Evolutionary conservation across 257 asterid species (phyloP).

Genomic region (Gardenia jasminoides): DNA sequence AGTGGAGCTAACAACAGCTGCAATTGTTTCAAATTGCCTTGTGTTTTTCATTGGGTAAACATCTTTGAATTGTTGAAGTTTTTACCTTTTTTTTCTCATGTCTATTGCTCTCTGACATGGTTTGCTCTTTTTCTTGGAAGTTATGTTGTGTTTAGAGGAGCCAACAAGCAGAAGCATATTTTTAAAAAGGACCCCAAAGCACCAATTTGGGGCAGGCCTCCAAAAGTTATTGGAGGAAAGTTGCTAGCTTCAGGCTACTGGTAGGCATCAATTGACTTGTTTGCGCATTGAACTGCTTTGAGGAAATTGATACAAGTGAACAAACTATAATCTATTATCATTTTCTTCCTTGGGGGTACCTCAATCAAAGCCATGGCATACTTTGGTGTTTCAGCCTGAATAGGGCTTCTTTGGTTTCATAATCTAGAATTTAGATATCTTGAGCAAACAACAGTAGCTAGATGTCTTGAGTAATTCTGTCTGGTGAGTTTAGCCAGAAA

Average conservation of each 20-base stretch:
- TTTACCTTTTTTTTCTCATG: conserved; percentile 6
- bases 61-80: conserved; percentile 6
- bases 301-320: not conserved
- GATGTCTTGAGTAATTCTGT: no score
- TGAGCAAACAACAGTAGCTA: no score
- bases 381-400: not conserved
- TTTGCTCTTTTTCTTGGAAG: conserved; percentile 43
- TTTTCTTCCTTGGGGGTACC: not conserved
- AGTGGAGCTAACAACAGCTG: conserved; percentile 75
- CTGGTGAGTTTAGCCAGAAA: no score
- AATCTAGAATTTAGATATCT: not conserved
- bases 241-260: conserved; percentile 97
- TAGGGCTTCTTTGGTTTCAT: not conserved
- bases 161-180: conserved; percentile 89
- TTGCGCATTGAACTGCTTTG: not conserved
- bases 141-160: conserved; percentile 90
- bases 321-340: not conserved
- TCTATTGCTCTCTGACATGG: conserved; percentile 19
- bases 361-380: not conserved
- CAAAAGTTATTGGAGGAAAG: conserved; percentile 91
- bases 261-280: conserved; percentile 34
- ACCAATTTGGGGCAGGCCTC: conserved; percentile 88
- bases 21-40: conserved; percentile 75
- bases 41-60: conserved; percentile 73
- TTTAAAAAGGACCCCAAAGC: conserved; percentile 90